A percentile compares a stretch with the other conserved stretches of the same genome.
phyloP scores from a whole-genome alignment of 139 green algal species.

The Gonium pectorale region DNA sequence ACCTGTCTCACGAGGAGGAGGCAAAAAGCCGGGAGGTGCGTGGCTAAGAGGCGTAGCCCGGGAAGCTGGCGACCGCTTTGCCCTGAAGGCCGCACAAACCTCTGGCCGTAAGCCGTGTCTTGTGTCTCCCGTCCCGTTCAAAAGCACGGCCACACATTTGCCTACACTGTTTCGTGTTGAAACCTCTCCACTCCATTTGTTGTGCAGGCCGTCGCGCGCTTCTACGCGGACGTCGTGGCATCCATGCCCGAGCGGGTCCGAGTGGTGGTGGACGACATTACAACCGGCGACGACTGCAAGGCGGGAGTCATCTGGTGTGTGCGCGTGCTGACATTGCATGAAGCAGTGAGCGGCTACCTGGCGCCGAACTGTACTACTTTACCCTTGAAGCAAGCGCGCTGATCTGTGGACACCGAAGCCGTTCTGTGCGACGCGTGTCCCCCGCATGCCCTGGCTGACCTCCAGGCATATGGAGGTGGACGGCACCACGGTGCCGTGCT shows the following conservation, averaged over 20 bases:
- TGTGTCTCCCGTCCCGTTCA: background rate
- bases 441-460: background rate
- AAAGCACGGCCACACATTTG: background rate
- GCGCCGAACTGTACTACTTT: too few species aligned
- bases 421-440: too few species aligned
- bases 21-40: conserved; percentile 6
- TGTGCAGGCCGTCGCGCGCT: conserved; percentile 15
- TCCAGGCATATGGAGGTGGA: conserved; percentile 39
- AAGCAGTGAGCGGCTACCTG: too few species aligned
- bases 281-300: background rate
- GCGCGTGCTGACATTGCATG: too few species aligned
- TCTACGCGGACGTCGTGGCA: conserved; percentile 11
- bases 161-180: background rate
- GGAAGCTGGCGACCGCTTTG: background rate
- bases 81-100: too few species aligned
- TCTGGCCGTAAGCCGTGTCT: background rate
- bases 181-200: background rate
- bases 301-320: conserved; percentile 14
- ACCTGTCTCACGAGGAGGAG: background rate
- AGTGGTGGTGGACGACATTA: conserved; percentile 29
- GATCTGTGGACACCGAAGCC: too few species aligned
- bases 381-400: too few species aligned
- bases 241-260: background rate
- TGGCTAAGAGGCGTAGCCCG: background rate
- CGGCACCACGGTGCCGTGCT: conserved; percentile 7